phyloP scores from a whole-genome alignment of 176 grass and related monocot genomes.

The Tillandsia leiboldiana region DNA sequence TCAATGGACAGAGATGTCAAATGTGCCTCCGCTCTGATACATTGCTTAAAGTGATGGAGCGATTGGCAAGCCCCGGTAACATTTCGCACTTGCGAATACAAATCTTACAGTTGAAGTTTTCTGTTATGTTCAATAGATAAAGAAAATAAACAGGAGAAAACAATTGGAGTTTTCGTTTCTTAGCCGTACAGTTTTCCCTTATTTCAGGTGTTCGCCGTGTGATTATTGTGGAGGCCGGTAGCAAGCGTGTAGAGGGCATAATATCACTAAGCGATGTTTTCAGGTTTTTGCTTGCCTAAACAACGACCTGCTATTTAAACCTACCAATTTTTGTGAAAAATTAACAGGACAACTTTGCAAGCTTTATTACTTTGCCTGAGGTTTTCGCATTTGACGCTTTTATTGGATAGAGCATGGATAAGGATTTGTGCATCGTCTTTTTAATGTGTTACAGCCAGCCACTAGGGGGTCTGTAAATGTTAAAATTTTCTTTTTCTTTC shows the following conservation, averaged over 20 bases:
- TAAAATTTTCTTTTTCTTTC: slow-evolving; percentile 14
- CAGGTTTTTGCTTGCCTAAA: slow-evolving; percentile 70
- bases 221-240: slow-evolving; percentile 94
- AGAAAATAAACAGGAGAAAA: too few relatives aligned
- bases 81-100: not conserved
- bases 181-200: not conserved
- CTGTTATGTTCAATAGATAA: slow-evolving; percentile 3
- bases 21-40: slow-evolving; percentile 96
- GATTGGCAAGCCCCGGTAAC: slow-evolving; percentile 85
- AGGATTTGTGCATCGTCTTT: slow-evolving; percentile 38
- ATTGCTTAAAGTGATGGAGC: slow-evolving; percentile 93
- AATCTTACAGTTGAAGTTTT: not conserved
- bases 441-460: slow-evolving; percentile 38
- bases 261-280: slow-evolving; percentile 85
- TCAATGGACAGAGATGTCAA: slow-evolving; percentile 87
- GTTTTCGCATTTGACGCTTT: slow-evolving; percentile 20
- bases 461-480: slow-evolving; percentile 69
- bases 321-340: slow-evolving; percentile 19
- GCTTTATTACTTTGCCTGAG: slow-evolving; percentile 26
- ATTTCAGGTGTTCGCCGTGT: slow-evolving; percentile 71
- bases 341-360: slow-evolving; percentile 24
- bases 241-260: slow-evolving; percentile 95
- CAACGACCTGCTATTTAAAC: slow-evolving; percentile 30
- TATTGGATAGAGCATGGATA: slow-evolving; percentile 22
- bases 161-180: not conserved